Evolutionary conservation across 768 basidiomycete genomes (phyloP).

Genomic region (Rhodotorula kratochvilovae): DNA sequence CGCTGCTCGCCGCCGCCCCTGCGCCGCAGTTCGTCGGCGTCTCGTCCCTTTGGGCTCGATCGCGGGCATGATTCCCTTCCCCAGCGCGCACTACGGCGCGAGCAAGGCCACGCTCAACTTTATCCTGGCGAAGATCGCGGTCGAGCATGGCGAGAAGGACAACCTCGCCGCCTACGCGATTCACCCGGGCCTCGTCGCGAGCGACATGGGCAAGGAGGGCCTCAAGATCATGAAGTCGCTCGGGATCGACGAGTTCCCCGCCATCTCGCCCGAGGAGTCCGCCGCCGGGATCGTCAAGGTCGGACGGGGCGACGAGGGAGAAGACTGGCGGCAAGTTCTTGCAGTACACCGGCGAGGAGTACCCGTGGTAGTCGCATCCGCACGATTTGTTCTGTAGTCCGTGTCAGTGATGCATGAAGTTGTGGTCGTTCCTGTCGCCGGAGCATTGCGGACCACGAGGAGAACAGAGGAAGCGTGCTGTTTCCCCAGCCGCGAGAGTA

Average conservation of each 20-base stretch:
- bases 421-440: too few relatives aligned
- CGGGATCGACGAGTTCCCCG: too few relatives aligned
- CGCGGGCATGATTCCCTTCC: not conserved
- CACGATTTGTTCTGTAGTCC: too few relatives aligned
- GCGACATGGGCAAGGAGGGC: not conserved
- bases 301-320: not conserved
- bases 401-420: too few relatives aligned
- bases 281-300: not conserved
- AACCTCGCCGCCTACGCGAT: not conserved
- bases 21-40: not conserved
- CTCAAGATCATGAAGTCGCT: too few relatives aligned
- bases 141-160: not conserved
- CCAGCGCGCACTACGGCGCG: not conserved
- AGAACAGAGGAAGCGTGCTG: too few relatives aligned
- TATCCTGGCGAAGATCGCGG: not conserved
- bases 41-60: not conserved
- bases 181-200: not conserved
- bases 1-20: not conserved
- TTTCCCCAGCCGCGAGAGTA: too few relatives aligned
- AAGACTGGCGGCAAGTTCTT: not conserved
- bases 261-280: not conserved
- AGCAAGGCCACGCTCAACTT: not conserved
- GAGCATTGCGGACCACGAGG: too few relatives aligned
- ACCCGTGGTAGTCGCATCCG: not conserved
- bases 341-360: not conserved